Percentiles rank a stretch among this genome's conserved stretches.
These are phyloP conservation scores for Solanum habrochaites DNA, from an alignment of 257 asterid species.

Conservation along the genomic window DNA sequence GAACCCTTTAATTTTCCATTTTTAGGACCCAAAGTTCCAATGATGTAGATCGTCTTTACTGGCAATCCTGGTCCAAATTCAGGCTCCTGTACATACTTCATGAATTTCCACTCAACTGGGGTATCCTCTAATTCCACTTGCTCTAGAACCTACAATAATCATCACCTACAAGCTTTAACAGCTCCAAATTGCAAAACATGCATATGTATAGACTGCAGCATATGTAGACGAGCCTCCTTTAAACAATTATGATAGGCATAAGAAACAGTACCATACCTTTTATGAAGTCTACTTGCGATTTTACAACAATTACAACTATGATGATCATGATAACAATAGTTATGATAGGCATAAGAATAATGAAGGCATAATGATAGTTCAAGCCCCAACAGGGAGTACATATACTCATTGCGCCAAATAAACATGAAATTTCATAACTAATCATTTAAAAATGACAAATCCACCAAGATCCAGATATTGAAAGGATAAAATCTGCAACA, in stretches of 20 bases:
- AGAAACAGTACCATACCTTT: neutral
- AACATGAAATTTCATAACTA: neutral
- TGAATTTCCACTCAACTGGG: conserved; percentile 45
- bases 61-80: conserved; percentile 83
- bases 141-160: conserved; percentile 44
- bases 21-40: conserved; percentile 27
- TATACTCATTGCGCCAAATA: neutral
- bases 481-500: neutral
- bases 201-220: neutral
- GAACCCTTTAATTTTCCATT: conserved; percentile 46
- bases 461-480: neutral
- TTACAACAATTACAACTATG: neutral
- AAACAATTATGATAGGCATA: neutral
- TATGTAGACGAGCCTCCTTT: neutral
- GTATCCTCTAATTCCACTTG: conserved; percentile 33
- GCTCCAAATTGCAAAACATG: neutral
- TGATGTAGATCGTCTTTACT: conserved; percentile 43
- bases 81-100: conserved; percentile 64
- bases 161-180: neutral
- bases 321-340: neutral
- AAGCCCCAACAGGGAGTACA: neutral
- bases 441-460: neutral
- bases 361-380: neutral
- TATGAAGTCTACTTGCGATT: neutral
- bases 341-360: neutral